A percentile compares a stretch with the other conserved stretches of the same genome.
These are phyloP conservation scores for Trebouxiophyceae sp. DNA, from an alignment of 163 green algal genomes.

Conservation along the genomic window DNA sequence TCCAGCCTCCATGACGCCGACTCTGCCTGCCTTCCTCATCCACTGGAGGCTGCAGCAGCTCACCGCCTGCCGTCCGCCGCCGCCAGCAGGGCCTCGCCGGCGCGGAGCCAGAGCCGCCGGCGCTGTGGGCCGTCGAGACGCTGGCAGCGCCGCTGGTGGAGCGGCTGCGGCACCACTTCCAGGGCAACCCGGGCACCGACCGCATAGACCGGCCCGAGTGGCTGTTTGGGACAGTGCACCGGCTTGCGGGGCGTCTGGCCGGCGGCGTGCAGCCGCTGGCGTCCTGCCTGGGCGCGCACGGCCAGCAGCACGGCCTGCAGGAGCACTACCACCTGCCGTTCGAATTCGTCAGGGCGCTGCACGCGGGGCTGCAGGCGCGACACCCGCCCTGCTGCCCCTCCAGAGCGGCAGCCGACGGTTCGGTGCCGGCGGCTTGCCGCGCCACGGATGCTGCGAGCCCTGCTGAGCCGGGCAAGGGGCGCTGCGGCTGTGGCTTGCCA, in stretches of 20 bases:
- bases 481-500: too few species aligned
- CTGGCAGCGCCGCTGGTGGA: conserved; percentile 18
- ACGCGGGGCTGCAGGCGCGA: conserved; percentile 8
- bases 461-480: too few species aligned
- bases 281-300: not conserved
- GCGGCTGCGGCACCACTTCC: conserved; percentile 36
- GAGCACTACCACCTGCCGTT: conserved; percentile 30
- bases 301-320: conserved; percentile 15
- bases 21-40: too few species aligned
- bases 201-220: conserved; percentile 42
- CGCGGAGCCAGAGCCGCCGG: conserved; percentile 5
- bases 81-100: too few species aligned
- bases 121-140: conserved; percentile 33
- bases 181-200: conserved; percentile 28
- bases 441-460: too few species aligned
- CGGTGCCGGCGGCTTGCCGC: too few species aligned
- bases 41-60: not conserved
- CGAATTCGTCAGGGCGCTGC: conserved; percentile 32
- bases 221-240: conserved; percentile 34
- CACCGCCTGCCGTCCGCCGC: too few species aligned
- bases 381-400: too few species aligned
- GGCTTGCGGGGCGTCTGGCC: conserved; percentile 2
- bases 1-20: too few species aligned
- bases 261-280: conserved; percentile 3
- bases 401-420: too few species aligned